Base-by-base conservation (phyloP, 1,284 basidiomycete genomes). In the Golubevia pallescens region DNA sequence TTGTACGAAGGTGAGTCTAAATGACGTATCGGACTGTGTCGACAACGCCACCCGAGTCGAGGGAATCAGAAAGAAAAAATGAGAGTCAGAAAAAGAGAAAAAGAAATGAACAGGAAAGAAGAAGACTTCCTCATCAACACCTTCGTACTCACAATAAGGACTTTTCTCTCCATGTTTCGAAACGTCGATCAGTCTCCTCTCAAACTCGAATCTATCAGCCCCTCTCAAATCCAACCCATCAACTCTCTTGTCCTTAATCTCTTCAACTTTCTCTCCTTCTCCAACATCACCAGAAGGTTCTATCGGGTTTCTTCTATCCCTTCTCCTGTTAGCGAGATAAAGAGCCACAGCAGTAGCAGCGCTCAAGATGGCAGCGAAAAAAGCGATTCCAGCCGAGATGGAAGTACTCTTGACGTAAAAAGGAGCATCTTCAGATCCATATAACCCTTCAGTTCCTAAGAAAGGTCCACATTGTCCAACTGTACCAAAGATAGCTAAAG, bases 401-500 rank as follows among this genome's bases (percentile, higher is more conserved):
- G 65, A 67, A 4, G 76, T 77, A 8, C 74, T 74, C 21, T 68
- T 69, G 42, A 66, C 63, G 57, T 80, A 80, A 60, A 73, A 74
- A 19, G 78, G 78, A 34, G 34, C 42, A 38, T 78, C 74, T 0
- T 32, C 53, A 7, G 65, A 66, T 5, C 75, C 75, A 58, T 77
- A 80, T 2, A 80, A 66, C 3, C 34, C 34, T 42, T 68, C 62
- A n/a, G 74, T 78, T 34, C 78, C 78, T 2, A 80, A 58, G 55
- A 80, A 48, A 1, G 78, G 74, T 1, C 74, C 75, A 55, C 68
- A 69, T 60, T 80, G 78, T 6, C 77, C 74, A 34, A 78, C 64
- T 0, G 71, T 74, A 1, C 72, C 77, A 48, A 78, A 72, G 32
- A 76, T 69, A 16, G 71, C 65, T 14, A 80, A 58, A 0, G 65